Evolutionary conservation across 2,329 filamentous ascomycete species (phyloP), one percentile per base, ranked within the genome.

Genomic region (Xylaria sp.): DNA sequence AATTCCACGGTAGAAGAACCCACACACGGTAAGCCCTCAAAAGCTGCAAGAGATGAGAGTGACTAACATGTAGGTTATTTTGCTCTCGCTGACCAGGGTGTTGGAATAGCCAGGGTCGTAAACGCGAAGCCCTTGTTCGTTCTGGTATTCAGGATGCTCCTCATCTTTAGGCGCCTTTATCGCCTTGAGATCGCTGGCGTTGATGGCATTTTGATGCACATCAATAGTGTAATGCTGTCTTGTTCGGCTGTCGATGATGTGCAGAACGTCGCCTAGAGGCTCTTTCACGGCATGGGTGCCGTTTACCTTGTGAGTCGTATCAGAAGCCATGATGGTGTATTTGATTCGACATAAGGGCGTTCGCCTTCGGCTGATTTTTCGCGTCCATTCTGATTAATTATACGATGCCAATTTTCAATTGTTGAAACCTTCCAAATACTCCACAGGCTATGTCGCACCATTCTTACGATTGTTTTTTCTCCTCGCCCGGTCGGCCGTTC

Each of bases 21-120:
- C 13, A 10, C 50, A 25, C 15, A 57, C 23, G 25, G 8, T 4
- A 9, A 13, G 10, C 10, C 2, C 34, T 59, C 5, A 28, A 20
- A 23, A 10, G 23, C 8, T 18, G 13, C 20, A 7, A 59, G 18
- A 7, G 34, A 25, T 23, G 46, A 25, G 23, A 34, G 8, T n/a
- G 3, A 55, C 71, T 66, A 50, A 60, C 72, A 72, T 73, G 31
- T 74, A 74, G 1, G 72, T 74, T 44, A 74, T 69, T 7, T 68
- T 70, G 62, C 71, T 70, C 56, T 74, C 72, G 44, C 65, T 74
- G 12, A 73, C 71, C 4, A 68, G 44, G 0, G 72, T 74, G 58
- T 74, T 74, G 0, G 65, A 67, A 37, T 61, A 74, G 9, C 72
- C 72, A 12, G 71, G 72, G 28, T 74, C 72, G 44, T 54, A 71